These are phyloP conservation scores for Cyclotella choctawhatcheeana DNA, from an alignment of 108 stramenopile species.

Conservation along the genomic window DNA sequence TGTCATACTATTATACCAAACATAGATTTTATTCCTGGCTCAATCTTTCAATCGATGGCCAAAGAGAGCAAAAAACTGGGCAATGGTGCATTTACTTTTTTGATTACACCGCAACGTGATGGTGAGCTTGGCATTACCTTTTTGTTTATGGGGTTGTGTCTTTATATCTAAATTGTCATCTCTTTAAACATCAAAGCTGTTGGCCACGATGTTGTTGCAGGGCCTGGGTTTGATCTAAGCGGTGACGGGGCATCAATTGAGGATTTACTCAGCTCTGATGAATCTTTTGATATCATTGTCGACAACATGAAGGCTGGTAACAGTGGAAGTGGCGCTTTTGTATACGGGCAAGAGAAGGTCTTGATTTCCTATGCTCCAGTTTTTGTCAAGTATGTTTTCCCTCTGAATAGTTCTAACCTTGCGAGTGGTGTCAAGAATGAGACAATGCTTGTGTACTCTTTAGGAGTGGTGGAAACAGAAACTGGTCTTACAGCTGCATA, in stretches of 20 bases:
- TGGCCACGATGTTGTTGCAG: conserved; percentile 38
- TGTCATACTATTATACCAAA: too few species aligned
- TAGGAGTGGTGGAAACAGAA: conserved; percentile 36
- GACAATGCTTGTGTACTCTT: conserved; percentile 42
- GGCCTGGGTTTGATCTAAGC: conserved; percentile 20
- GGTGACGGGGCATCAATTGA: conserved; percentile 17
- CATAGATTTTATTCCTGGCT: background rate
- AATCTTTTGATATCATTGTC: background rate
- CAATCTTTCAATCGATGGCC: background rate
- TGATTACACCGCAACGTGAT: background rate
- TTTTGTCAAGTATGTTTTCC: conserved; percentile 11
- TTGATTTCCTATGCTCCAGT: conserved; percentile 52
- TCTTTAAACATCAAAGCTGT: conserved; percentile 18
- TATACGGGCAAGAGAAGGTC: conserved; percentile 27
- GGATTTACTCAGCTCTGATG: background rate
- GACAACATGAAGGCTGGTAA: background rate
- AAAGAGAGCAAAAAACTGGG: background rate
- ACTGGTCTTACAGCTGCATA: background rate
- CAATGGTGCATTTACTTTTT: background rate
- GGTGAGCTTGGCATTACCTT: background rate
- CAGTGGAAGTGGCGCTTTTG: background rate
- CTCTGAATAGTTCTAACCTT: conserved; percentile 46
- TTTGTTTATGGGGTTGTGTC: too few species aligned
- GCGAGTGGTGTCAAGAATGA: conserved; percentile 39
- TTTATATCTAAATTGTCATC: too few species aligned